Base-by-base conservation (phyloP, 108 stramenopile species). In the Stephanodiscus triporus region DNA sequence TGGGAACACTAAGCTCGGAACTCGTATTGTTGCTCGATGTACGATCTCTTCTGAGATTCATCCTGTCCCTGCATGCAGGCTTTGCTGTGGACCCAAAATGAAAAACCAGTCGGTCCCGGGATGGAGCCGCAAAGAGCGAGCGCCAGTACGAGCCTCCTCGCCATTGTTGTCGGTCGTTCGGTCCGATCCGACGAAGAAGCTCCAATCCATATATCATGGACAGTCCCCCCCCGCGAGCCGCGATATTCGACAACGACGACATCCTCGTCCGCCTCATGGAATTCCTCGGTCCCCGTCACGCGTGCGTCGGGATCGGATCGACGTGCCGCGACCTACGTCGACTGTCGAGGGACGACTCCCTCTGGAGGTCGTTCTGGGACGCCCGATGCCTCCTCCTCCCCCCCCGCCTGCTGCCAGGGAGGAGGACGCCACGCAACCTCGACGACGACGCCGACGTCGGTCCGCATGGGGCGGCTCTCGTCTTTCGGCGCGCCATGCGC, bases 291-390 rank as follows among this genome's bases (percentile, higher is more conserved):
- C 76, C 76, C 2, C 69, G 76, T 13, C 54, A 70, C 42, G 69
- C 51, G 10, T 48, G 40, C 68, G 34, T 77, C 6, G 64, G 69
- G 14, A 13, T 77, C 4, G 69, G 76, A 22, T 38, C 63, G 17
- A 77, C 69, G 48, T 70, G 69, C 32, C 63, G 38, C 17, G 8
- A 42, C 9, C 26, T 77, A 13, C 76, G 64, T 36, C 22, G 58
- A 8, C 22, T 69, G 14, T 68, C 69, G 6, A 54, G 59, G 10
- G 24, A 22, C 26, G 76, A 77, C 60, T 48, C 76, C 16, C 54
- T 76, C 7, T 76, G 76, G 76, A 68, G 20, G 47, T 51, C 51
- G 45, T 76, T 76, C 61, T 76, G 62, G 68, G 20, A 0, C 26
- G 22, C 14, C 0, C 76, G 75, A 27, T 68, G 67, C 68, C 19